phyloP scores from a whole-genome alignment of 2,329 filamentous ascomycete genomes.

The Dactylonectria estremocensis region DNA sequence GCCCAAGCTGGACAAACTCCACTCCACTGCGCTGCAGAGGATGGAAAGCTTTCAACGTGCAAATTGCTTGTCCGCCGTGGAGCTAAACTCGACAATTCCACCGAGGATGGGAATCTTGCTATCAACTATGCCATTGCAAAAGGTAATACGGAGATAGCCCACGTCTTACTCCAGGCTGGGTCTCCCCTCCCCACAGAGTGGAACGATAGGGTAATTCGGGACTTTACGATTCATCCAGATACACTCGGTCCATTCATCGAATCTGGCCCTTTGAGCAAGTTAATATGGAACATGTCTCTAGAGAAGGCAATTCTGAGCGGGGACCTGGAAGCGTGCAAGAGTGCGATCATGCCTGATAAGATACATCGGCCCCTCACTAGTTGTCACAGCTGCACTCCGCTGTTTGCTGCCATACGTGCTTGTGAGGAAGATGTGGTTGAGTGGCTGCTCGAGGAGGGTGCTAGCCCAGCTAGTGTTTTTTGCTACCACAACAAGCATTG shows the following conservation, averaged over 20 bases:
- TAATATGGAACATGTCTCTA: not conserved
- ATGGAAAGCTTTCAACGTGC: not conserved
- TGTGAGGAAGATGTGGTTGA: not conserved
- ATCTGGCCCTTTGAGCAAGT: not conserved
- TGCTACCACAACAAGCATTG: not conserved
- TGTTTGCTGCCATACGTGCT: not conserved
- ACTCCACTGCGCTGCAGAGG: slow-evolving; percentile 9
- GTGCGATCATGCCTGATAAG: not conserved
- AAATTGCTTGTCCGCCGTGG: not conserved
- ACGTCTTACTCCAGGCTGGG: not conserved
- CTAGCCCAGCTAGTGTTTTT: not conserved
- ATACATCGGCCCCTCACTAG: not conserved
- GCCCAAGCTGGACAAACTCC: not conserved
- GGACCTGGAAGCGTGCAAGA: not conserved
- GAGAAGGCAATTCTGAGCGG: slow-evolving; percentile 4
- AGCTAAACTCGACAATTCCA: not conserved
- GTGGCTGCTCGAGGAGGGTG: slow-evolving; percentile 2
- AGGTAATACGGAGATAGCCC: not conserved
- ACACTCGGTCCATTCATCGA: not conserved
- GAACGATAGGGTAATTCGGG: not conserved
- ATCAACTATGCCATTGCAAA: not conserved
- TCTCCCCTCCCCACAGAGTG: not conserved
- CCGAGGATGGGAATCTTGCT: not conserved
- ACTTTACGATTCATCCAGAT: not conserved
- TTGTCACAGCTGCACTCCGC: slow-evolving; percentile 11